A percentile compares a stretch with the other conserved stretches of the same genome.
These are phyloP conservation scores for Colletotrichum siamense DNA, from an alignment of 2,329 filamentous ascomycete genomes.

Conservation along the genomic window DNA sequence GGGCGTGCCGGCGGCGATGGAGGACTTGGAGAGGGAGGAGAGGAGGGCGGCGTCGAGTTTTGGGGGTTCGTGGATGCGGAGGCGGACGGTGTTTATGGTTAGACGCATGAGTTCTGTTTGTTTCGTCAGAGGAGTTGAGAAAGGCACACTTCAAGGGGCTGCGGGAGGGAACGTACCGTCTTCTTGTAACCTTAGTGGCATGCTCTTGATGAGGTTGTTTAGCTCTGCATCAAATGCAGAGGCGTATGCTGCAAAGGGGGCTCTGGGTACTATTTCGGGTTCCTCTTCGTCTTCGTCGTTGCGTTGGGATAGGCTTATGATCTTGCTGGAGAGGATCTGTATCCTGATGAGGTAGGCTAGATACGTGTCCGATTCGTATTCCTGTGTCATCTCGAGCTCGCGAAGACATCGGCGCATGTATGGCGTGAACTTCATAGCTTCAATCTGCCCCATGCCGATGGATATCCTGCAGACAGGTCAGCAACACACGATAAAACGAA, in stretches of 20 bases:
- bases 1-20: conserved; percentile 41
- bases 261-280: conserved; percentile 35
- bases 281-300: conserved; percentile 38
- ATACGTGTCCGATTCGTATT: conserved; percentile 51
- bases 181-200: conserved; percentile 38
- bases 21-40: conserved; percentile 45
- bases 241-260: conserved; percentile 49
- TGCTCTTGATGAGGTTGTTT: conserved; percentile 39
- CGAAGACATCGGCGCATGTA: conserved; percentile 58
- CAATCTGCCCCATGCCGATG: conserved; percentile 47
- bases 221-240: conserved; percentile 51
- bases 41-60: conserved; percentile 44
- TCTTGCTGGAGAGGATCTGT: conserved; percentile 55
- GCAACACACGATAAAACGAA: conserved; percentile 7
- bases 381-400: conserved; percentile 46
- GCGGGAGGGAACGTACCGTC: conserved; percentile 38
- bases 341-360: conserved; percentile 53
- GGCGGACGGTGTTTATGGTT: conserved; percentile 44
- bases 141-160: background rate
- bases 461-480: conserved; percentile 36
- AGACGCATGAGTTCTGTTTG: background rate
- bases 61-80: conserved; percentile 55
- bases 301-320: conserved; percentile 43
- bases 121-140: background rate
- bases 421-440: conserved; percentile 53